Evolutionary conservation across 2,329 filamentous ascomycete genomes (phyloP).

Genomic region (Colletotrichum sp.): DNA sequence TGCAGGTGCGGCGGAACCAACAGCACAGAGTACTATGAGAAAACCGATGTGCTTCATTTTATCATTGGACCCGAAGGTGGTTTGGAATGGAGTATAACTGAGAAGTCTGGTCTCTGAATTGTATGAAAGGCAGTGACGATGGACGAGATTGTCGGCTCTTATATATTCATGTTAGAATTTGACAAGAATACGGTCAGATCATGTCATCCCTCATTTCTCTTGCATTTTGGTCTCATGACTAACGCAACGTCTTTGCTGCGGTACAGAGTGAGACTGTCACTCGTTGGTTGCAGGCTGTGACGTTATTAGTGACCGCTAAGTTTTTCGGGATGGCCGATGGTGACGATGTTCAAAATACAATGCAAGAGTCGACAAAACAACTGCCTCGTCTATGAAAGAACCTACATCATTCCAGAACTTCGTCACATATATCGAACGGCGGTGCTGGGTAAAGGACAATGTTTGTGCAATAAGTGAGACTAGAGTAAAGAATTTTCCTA

Average conservation of each 20-base stretch:
- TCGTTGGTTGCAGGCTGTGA: not conserved
- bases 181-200: not conserved
- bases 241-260: not conserved
- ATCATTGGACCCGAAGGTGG: not conserved
- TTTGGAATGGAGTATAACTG: fast-evolving
- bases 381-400: not conserved
- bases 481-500: not conserved
- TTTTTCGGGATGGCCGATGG: not conserved
- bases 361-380: not conserved
- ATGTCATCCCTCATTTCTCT: not conserved
- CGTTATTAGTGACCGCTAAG: not conserved
- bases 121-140: not conserved
- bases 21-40: not conserved
- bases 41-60: not conserved
- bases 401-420: not conserved
- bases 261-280: not conserved
- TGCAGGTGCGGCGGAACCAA: not conserved
- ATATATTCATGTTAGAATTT: not conserved
- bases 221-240: not conserved
- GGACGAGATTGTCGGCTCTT: fast-evolving
- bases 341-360: not conserved
- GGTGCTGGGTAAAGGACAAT: not conserved
- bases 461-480: not conserved
- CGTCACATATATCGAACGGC: fast-evolving
- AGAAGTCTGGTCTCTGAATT: not conserved